Conservation (phyloP, 2,329 filamentous ascomycete genomes). For the Aureobasidium sp. region DNA sequence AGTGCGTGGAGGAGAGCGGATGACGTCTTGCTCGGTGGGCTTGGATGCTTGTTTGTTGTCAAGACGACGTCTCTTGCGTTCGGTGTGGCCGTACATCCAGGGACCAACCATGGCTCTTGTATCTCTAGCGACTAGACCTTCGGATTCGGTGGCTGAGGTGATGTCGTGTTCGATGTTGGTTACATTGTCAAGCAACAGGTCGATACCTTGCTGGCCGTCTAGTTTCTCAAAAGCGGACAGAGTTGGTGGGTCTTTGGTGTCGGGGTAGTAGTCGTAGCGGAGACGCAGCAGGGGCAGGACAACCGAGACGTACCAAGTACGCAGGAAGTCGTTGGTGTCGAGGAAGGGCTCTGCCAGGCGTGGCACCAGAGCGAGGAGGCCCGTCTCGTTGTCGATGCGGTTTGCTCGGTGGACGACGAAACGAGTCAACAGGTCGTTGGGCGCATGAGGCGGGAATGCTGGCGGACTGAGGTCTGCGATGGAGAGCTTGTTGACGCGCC, state of each 20-base stretch:
- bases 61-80: conserved; percentile 47
- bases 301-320: conserved; percentile 60
- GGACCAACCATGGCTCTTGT: conserved; percentile 61
- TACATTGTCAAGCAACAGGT: conserved; percentile 53
- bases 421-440: conserved; percentile 48
- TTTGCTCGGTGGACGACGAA: conserved; percentile 63
- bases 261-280: conserved; percentile 61
- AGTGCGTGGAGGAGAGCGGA: not conserved
- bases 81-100: conserved; percentile 60
- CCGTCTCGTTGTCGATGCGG: conserved; percentile 62
- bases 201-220: conserved; percentile 50
- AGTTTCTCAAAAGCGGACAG: conserved; percentile 57
- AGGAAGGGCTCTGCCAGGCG: conserved; percentile 63
- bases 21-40: not conserved
- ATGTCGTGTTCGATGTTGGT: conserved; percentile 35
- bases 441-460: conserved; percentile 39
- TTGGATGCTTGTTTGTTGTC: not conserved
- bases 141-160: conserved; percentile 20
- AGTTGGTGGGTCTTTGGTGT: conserved; percentile 48
- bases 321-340: conserved; percentile 50
- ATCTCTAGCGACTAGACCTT: conserved; percentile 50
- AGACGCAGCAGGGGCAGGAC: conserved; percentile 61
- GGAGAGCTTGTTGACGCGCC: conserved; percentile 54
- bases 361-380: conserved; percentile 60
- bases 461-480: conserved; percentile 50